These are phyloP conservation scores for Erysimum cheiri DNA, from an alignment of 441 rosid genomes.

Conservation along the genomic window DNA sequence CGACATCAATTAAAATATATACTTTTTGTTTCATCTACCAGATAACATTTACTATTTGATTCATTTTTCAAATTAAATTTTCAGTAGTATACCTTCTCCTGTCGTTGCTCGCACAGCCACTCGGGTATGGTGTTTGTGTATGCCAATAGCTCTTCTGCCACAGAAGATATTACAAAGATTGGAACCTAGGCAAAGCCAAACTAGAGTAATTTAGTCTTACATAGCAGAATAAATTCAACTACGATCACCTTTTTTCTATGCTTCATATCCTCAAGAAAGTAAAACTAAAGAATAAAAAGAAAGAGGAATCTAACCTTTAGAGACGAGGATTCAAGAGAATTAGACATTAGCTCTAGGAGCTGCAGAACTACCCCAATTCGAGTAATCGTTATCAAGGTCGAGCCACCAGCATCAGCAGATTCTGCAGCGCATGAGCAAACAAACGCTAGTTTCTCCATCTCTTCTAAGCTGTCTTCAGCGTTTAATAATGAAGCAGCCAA, in stretches of 20 bases:
- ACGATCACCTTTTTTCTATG: not conserved
- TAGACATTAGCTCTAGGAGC: constrained; percentile 68
- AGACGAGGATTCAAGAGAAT: constrained; percentile 57
- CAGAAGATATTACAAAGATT: constrained; percentile 69
- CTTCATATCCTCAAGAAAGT: constrained; percentile 25
- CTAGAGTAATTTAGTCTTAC: not conserved
- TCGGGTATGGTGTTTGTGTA: constrained; percentile 77
- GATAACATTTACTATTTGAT: constrained; percentile 8
- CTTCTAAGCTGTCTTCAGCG: constrained; percentile 58
- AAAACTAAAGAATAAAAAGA: not conserved
- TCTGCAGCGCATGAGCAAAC: constrained; percentile 68
- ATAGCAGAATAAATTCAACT: not conserved
- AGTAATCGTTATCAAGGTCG: constrained; percentile 66
- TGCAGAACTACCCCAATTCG: constrained; percentile 63
- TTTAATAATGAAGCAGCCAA: constrained; percentile 49
- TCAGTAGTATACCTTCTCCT: constrained; percentile 64
- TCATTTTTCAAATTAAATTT: not conserved
- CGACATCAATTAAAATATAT: constrained; percentile 41
- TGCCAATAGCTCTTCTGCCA: constrained; percentile 81
- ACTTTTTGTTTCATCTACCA: not conserved
- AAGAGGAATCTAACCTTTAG: constrained; percentile 47
- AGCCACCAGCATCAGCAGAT: constrained; percentile 78
- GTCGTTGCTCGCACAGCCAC: constrained; percentile 83
- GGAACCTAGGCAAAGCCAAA: constrained; percentile 65
- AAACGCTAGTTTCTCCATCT: constrained; percentile 73